A percentile compares a stretch with the other conserved stretches of the same genome.
These are phyloP conservation scores for maize (Zea mays) DNA, from an alignment of 176 grass and related monocot species.

Conservation along the genomic window Zm-B73-REFERENCE-NAM-5.0 NC_050097.1:205819501-205820000, in stretches of 20 bases:
- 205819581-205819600: slow-evolving; percentile 64
- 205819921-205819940: slow-evolving; percentile 71
- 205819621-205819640: slow-evolving; percentile 77
- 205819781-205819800: slow-evolving; percentile 67
- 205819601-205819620: slow-evolving; percentile 77
- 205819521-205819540: slow-evolving; percentile 73
- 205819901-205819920: slow-evolving; percentile 85
- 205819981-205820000: not conserved
- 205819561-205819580: slow-evolving; percentile 60
- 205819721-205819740: slow-evolving; percentile 59
- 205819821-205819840: slow-evolving; percentile 53
- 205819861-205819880: slow-evolving; percentile 66
- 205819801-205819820: slow-evolving; percentile 60
- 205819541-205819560: slow-evolving; percentile 96
- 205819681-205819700: slow-evolving; percentile 93
- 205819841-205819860: slow-evolving; percentile 71
- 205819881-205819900: slow-evolving; percentile 78
- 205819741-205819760: slow-evolving; percentile 64
- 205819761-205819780: slow-evolving; percentile 62
- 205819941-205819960: slow-evolving; percentile 54
- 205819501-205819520: slow-evolving; percentile 67
- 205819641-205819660: slow-evolving; percentile 75
- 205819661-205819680: slow-evolving; percentile 77
- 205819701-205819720: slow-evolving; percentile 69
- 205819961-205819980: not conserved